phyloP scores from a whole-genome alignment of 306 rosid species.

The Chamaecrista fasciculata region DNA sequence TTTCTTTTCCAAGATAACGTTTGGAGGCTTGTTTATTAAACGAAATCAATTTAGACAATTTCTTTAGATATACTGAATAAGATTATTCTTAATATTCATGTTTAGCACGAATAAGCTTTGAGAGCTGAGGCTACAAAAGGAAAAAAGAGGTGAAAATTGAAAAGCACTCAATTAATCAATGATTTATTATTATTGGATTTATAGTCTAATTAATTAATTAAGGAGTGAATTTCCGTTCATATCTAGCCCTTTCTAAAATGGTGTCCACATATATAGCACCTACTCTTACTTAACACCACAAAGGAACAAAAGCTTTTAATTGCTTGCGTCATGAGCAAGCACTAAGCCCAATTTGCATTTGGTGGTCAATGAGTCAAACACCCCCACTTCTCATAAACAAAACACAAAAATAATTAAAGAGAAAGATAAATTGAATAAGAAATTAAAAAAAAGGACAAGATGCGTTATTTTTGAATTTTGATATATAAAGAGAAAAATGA shows the following conservation, averaged over 20 bases:
- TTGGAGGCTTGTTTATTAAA: too few relatives aligned
- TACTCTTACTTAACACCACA: constrained; percentile 32
- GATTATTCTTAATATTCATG: too few relatives aligned
- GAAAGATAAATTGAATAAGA: background rate
- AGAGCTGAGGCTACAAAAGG: background rate
- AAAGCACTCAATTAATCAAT: background rate
- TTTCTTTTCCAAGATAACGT: too few relatives aligned
- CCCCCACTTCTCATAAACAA: constrained; percentile 36
- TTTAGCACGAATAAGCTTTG: background rate
- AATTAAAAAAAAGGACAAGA: background rate
- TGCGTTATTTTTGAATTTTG: constrained; percentile 13
- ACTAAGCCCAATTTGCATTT: constrained; percentile 44
- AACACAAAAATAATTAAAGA: background rate
- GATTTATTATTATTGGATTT: background rate
- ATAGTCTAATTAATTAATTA: too few relatives aligned
- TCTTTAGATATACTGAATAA: too few relatives aligned
- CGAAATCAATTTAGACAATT: too few relatives aligned
- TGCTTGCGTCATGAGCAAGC: constrained; percentile 34
- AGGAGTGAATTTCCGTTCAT: background rate
- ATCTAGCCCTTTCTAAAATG: constrained; percentile 12
- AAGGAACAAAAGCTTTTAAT: constrained; percentile 2
- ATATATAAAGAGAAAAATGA: too few relatives aligned
- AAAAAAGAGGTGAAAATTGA: background rate
- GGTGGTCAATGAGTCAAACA: constrained; percentile 56
- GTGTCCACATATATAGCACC: constrained; percentile 27